Evolutionary conservation across 2,329 filamentous ascomycete genomes (phyloP).

Genomic region (Alternaria rosae): DNA sequence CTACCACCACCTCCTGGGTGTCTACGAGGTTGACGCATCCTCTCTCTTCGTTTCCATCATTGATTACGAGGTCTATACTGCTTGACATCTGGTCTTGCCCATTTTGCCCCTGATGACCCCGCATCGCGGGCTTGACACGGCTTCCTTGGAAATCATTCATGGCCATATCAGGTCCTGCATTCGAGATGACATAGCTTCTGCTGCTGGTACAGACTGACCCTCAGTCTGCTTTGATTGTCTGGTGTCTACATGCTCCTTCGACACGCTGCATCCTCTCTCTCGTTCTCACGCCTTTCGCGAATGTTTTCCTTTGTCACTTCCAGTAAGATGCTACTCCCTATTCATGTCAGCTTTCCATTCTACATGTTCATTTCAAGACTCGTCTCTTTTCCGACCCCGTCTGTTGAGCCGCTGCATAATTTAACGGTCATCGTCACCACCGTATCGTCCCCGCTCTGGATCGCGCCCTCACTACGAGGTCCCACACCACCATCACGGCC

Average conservation of each 20-base stretch:
- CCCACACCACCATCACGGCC: background rate
- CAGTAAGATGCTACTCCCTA: too few relatives aligned
- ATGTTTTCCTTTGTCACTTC: background rate
- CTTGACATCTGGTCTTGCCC: background rate
- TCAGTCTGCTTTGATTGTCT: background rate
- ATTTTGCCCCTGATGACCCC: background rate
- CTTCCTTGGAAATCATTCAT: background rate
- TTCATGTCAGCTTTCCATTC: background rate
- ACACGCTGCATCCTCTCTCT: background rate
- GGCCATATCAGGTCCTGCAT: background rate
- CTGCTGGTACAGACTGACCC: too few relatives aligned
- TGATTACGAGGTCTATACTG: rapidly evolving
- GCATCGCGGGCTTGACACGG: background rate
- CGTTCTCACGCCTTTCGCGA: too few relatives aligned
- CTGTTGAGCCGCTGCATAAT: background rate
- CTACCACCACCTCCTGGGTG: background rate
- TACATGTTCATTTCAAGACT: background rate
- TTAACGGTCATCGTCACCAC: background rate
- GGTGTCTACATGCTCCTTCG: background rate
- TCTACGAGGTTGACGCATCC: background rate
- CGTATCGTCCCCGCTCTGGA: background rate
- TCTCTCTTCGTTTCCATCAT: background rate
- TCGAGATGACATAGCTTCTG: background rate
- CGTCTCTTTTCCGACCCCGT: background rate
- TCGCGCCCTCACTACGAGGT: background rate